Percentiles rank a stretch among this genome's conserved stretches.
These are phyloP conservation scores for Pleurotus citrinopileatus DNA, from an alignment of 768 basidiomycete species.

Conservation along the genomic window DNA sequence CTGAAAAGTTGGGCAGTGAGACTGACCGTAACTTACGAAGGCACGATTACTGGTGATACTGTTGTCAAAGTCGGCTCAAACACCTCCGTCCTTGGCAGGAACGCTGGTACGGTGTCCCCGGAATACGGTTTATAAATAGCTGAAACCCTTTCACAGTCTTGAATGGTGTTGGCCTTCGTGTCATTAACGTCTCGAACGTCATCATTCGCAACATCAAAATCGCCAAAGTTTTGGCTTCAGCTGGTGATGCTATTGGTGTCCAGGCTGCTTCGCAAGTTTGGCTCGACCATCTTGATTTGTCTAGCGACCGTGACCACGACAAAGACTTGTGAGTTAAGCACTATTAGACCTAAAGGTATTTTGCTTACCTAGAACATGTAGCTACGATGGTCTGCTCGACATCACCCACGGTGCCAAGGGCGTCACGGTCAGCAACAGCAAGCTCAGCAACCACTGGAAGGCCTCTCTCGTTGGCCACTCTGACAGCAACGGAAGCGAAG, in stretches of 20 bases:
- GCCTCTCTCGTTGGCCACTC: constrained; percentile 42
- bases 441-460: constrained; percentile 46
- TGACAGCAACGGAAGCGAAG: constrained; percentile 37
- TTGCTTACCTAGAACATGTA: constrained; percentile 12
- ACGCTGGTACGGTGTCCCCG: neutral
- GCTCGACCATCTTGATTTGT: constrained; percentile 44
- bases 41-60: constrained; percentile 39
- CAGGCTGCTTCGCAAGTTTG: constrained; percentile 39
- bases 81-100: constrained; percentile 42
- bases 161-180: constrained; percentile 43
- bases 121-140: no score
- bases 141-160: no score
- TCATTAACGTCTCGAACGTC: constrained; percentile 38
- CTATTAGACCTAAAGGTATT: constrained; percentile 30
- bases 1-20: neutral
- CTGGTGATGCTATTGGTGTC: constrained; percentile 44
- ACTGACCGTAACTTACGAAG: constrained; percentile 16
- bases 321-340: constrained; percentile 38
- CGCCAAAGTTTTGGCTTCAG: constrained; percentile 41
- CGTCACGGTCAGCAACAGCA: constrained; percentile 39
- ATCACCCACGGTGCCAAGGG: constrained; percentile 42
- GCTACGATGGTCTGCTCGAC: constrained; percentile 45
- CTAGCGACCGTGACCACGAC: constrained; percentile 42
- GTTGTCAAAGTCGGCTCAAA: constrained; percentile 42
- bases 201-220: constrained; percentile 50